Evolutionary conservation across 2,329 filamentous ascomycete genomes (phyloP).

Genomic region (Trichoderma breve): DNA sequence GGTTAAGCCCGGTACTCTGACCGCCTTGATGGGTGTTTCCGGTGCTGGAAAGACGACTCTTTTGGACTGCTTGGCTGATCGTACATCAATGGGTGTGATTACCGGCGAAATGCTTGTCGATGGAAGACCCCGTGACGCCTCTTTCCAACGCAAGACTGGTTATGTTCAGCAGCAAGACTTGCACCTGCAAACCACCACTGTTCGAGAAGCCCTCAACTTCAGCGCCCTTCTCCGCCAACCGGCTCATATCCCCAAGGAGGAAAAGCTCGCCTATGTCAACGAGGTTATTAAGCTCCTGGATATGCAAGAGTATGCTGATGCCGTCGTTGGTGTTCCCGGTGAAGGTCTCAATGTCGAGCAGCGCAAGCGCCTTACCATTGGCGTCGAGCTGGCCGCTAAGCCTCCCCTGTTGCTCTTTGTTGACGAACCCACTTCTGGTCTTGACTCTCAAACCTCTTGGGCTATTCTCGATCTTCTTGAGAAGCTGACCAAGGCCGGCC

Average conservation of each 20-base stretch:
- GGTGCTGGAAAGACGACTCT: conserved; percentile 95
- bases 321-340: conserved; percentile 84
- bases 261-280: conserved; percentile 85
- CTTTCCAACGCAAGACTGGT: conserved; percentile 88
- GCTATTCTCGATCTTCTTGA: conserved; percentile 84
- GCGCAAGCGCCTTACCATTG: conserved; percentile 80
- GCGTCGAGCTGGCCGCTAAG: conserved; percentile 93
- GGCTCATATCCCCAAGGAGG: conserved; percentile 63
- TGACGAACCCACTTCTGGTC: conserved; percentile 91
- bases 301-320: conserved; percentile 87
- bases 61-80: conserved; percentile 79
- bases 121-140: conserved; percentile 66
- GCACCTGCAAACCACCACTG: conserved; percentile 78
- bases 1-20: conserved; percentile 89
- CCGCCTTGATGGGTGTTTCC: conserved; percentile 86
- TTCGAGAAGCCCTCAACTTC: conserved; percentile 84
- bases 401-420: conserved; percentile 87
- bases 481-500: conserved; percentile 83
- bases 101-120: conserved; percentile 75
- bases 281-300: conserved; percentile 88
- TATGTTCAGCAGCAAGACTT: conserved; percentile 94
- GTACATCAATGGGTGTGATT: conserved; percentile 86
- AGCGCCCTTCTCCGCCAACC: conserved; percentile 84
- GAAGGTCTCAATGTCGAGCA: conserved; percentile 76
- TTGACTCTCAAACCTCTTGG: conserved; percentile 92